Evolutionary conservation across 305 asterid species (phyloP), one percentile per base, ranked within the genome.

Genomic region (Salvia sclarea): DNA sequence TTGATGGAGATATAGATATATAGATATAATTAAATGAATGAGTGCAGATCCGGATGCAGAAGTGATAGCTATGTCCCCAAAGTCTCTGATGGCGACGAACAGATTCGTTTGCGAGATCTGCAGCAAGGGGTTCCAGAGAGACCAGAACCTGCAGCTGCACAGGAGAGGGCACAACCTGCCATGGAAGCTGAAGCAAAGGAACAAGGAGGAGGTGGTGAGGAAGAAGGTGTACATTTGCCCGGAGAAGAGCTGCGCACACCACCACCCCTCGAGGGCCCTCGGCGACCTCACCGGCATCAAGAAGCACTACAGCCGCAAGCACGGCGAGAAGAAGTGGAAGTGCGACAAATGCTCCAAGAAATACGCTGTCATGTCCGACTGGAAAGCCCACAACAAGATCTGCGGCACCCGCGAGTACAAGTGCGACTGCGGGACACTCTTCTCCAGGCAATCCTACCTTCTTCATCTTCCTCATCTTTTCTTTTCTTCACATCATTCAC

Each of bases 341-440:
- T 88, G 96, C 58, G 94, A 86, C 17, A 86, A 88, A 31, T 89
- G 96, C 49, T 85, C 96, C 0, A 89, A 89, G 82, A 90, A 90
- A 57, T 90, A 88, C 59, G 97, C 97, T 0, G 95, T 90, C 31
- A 95, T 83, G 54, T 90, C 97, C 1, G 95, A 88, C 52, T 88
- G 95, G 94, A 90, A 90, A 78, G 97, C 97, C 66, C 97, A 90
- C 69, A 67, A 81, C 31, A 90, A 88, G 91, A 87, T 88, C 80
- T 90, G 97, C 72, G 97, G 97, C 3, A 90, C 95, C 16, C 76
- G 97, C 38, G 95, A 87, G 68, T 90, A 87, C 74, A 90, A 86
- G 77, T 90, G 97, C 22, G 97, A 90, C 61, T 89, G 96, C 71
- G 96, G 96, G 61, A 89, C 95, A 2, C 92, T 89, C 68, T 89